These are phyloP conservation scores for Erythrobasidium hasegawianum DNA, from an alignment of 1,284 basidiomycete genomes.

Conservation along the genomic window DNA sequence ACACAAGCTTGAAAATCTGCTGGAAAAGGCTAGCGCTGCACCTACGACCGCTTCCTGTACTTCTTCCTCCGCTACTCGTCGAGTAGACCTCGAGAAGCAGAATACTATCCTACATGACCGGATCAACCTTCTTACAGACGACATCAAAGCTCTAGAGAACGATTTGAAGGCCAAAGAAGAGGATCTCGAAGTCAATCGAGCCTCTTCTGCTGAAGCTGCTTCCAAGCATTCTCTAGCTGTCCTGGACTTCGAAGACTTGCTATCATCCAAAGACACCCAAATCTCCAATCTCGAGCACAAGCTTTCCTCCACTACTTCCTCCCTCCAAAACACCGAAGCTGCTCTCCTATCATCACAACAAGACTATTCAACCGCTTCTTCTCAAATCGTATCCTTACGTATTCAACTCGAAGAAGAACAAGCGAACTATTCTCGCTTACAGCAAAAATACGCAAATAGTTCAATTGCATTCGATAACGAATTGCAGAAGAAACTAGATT, in stretches of 20 bases:
- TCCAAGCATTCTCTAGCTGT: neutral
- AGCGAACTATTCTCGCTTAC: conserved; percentile 38
- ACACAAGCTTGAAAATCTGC: conserved; percentile 48
- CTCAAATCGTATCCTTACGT: conserved; percentile 36
- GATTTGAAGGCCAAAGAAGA: conserved; percentile 33
- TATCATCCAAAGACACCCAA: conserved; percentile 38
- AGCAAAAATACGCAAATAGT: conserved; percentile 38
- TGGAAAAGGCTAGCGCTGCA: conserved; percentile 59
- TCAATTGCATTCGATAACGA: conserved; percentile 33
- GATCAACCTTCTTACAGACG: conserved; percentile 57
- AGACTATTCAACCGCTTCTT: conserved; percentile 41
- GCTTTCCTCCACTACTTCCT: neutral
- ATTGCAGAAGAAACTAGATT: conserved; percentile 71
- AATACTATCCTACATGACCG: conserved; percentile 54
- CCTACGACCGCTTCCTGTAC: no score
- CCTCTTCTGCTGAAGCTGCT: neutral
- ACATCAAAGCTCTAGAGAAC: conserved; percentile 49
- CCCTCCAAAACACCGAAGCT: conserved; percentile 35
- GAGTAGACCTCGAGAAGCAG: conserved; percentile 38
- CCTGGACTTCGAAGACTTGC: neutral
- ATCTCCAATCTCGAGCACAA: conserved; percentile 39
- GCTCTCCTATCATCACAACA: conserved; percentile 40
- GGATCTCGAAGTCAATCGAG: neutral
- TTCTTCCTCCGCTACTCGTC: no score
- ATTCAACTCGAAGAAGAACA: conserved; percentile 36